Conservation (phyloP, 2,329 filamentous ascomycete species). For the Alternaria metachromatica region DNA sequence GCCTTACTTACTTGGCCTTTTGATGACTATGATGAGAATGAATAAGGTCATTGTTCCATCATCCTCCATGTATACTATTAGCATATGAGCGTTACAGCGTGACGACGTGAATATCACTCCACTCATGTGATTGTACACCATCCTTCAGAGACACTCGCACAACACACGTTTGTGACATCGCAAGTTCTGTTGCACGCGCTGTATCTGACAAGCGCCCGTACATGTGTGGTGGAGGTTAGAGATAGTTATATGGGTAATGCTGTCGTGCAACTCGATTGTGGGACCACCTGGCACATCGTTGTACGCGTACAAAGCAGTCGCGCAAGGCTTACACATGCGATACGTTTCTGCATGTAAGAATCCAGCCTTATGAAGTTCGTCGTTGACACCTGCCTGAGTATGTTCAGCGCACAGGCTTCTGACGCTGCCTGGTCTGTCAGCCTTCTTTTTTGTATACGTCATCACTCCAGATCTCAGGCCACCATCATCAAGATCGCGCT, state of each 20-base stretch:
- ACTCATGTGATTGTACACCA: not conserved
- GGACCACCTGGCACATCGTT: not conserved
- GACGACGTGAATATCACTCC: not conserved
- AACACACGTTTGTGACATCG: not conserved
- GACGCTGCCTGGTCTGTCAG: not conserved
- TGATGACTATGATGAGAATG: not conserved
- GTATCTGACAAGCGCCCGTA: not conserved
- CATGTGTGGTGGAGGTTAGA: not conserved
- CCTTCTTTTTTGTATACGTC: slow-evolving; percentile 3
- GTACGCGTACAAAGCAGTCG: not conserved
- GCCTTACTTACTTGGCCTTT: not conserved
- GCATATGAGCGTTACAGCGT: not conserved
- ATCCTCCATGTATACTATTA: not conserved
- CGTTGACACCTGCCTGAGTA: not conserved
- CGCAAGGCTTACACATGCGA: not conserved
- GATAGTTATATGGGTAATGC: not conserved
- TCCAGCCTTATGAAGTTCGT: not conserved
- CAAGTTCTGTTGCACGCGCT: not conserved
- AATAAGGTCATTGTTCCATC: not conserved
- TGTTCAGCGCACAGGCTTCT: not conserved
- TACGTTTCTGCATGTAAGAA: not conserved
- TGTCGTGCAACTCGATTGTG: not conserved
- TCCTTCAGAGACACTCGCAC: not conserved
- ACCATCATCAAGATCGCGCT: not conserved
- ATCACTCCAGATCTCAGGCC: slow-evolving; percentile 1